Conservation (phyloP, 345 rosid genomes). For the Acer saccharum region DNA sequence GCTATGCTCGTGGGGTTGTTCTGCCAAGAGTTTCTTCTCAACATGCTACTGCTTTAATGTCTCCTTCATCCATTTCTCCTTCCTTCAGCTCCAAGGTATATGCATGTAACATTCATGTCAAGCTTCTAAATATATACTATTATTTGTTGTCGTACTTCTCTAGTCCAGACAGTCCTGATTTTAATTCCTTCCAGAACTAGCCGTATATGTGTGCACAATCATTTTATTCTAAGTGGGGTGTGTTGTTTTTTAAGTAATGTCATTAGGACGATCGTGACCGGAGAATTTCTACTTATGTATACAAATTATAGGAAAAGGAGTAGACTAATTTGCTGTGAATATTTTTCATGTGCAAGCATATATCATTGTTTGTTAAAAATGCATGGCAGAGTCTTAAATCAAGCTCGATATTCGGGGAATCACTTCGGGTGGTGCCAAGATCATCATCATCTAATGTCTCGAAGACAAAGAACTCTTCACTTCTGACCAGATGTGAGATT, state of each 20-base stretch:
- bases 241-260: too few relatives aligned
- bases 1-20: conserved; percentile 65
- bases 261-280: neutral
- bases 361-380: neutral
- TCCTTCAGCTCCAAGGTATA: conserved; percentile 71
- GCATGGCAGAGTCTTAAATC: conserved; percentile 42
- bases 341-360: neutral
- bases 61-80: conserved; percentile 57
- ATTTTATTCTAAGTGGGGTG: too few relatives aligned
- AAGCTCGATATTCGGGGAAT: conserved; percentile 73
- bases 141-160: neutral
- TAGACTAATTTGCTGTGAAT: neutral
- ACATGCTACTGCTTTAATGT: conserved; percentile 61
- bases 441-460: conserved; percentile 51
- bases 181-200: too few relatives aligned
- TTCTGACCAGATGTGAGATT: conserved; percentile 76
- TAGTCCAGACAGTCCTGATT: neutral
- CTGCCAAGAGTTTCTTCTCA: conserved; percentile 70
- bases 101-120: neutral
- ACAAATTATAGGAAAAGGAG: neutral
- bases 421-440: conserved; percentile 56
- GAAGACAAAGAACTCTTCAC: conserved; percentile 51
- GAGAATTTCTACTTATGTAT: neutral
- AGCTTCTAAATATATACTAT: too few relatives aligned
- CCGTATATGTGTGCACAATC: too few relatives aligned